These are phyloP conservation scores for Coemansia sp. DNA, from an alignment of 192 early-diverging fungal genomes.

Conservation along the genomic window DNA sequence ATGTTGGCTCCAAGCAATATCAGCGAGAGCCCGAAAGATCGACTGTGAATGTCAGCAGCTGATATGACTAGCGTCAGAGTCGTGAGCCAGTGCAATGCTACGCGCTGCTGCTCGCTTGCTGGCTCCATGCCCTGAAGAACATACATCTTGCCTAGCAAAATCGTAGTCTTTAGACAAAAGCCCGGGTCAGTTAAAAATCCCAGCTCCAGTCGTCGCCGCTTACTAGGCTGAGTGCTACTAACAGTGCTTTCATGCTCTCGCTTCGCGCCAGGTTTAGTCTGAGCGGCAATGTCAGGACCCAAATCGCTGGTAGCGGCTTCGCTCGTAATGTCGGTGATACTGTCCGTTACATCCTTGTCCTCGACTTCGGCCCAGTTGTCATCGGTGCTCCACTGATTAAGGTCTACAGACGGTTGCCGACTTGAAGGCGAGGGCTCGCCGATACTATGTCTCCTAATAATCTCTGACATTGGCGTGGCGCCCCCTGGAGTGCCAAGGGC, in stretches of 20 bases:
- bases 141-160: conserved; percentile 41
- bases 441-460: conserved; percentile 32
- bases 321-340: not conserved
- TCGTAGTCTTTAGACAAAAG: conserved; percentile 41
- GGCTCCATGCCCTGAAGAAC: conserved; percentile 25
- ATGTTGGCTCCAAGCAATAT: conserved; percentile 28
- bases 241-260: not conserved
- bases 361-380: conserved; percentile 16
- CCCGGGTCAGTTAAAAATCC: conserved; percentile 8
- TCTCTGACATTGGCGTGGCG: not conserved
- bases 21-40: conserved; percentile 26
- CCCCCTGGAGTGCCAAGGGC: not conserved
- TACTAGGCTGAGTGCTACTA: conserved; percentile 3
- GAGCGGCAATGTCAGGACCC: not conserved
- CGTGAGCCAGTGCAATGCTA: conserved; percentile 20
- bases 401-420: conserved; percentile 3
- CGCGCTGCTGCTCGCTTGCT: conserved; percentile 4
- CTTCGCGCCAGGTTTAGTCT: not conserved
- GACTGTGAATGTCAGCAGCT: conserved; percentile 38
- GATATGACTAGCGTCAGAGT: conserved; percentile 38
- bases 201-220: conserved; percentile 2
- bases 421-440: conserved; percentile 5
- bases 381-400: conserved; percentile 1
- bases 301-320: not conserved
- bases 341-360: not conserved